Conservation (phyloP, 2,329 filamentous ascomycete species). For the Rhynchosporium agropyri region DNA sequence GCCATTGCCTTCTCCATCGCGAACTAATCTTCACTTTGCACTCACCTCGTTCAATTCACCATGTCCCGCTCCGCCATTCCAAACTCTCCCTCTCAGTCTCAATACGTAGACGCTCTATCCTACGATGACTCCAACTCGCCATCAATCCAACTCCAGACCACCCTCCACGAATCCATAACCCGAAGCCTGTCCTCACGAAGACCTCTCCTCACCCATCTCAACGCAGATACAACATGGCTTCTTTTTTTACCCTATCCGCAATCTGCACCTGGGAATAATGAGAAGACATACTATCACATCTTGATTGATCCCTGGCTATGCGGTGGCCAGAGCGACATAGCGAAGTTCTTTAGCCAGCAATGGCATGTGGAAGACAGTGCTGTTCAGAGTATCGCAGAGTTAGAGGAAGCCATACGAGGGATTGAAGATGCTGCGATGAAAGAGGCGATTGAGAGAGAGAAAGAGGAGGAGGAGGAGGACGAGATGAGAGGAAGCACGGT, state of each 20-base stretch:
- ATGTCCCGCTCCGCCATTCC: neutral
- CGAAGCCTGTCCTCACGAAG: conserved; percentile 41
- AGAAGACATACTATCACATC: conserved; percentile 59
- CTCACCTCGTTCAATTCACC: neutral
- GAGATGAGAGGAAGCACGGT: conserved; percentile 21
- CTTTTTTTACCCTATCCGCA: conserved; percentile 62
- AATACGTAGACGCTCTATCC: neutral
- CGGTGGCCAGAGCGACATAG: conserved; percentile 64
- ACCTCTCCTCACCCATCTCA: conserved; percentile 64
- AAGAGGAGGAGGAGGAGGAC: conserved; percentile 34
- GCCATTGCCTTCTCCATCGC: too few relatives aligned
- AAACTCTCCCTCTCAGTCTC: neutral
- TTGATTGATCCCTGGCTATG: conserved; percentile 67
- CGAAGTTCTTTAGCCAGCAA: conserved; percentile 66
- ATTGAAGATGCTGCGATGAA: conserved; percentile 49
- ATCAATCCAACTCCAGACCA: conserved; percentile 25
- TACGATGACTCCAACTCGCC: conserved; percentile 17
- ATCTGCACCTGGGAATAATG: neutral
- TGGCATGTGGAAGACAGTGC: conserved; percentile 60
- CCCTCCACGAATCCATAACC: conserved; percentile 28
- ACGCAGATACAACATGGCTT: conserved; percentile 69
- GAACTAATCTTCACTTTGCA: too few relatives aligned
- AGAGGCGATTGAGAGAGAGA: conserved; percentile 48
- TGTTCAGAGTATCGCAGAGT: conserved; percentile 56
- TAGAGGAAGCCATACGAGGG: conserved; percentile 54